Evolutionary conservation across 2,329 filamentous ascomycete species (phyloP).

Genomic region (Alternaria tenuissima): DNA sequence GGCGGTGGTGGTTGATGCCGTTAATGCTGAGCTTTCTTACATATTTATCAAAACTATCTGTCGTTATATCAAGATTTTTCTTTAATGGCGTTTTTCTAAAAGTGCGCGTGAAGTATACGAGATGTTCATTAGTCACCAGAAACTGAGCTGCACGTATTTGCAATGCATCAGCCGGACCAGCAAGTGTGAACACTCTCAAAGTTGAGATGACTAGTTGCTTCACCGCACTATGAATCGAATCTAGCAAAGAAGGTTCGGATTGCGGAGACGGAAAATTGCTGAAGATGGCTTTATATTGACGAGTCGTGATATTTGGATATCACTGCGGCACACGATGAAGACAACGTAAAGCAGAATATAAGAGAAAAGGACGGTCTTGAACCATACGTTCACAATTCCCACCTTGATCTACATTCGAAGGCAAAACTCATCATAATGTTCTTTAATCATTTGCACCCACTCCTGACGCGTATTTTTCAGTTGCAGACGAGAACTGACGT

Average conservation of each 20-base stretch:
- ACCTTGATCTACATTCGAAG: background rate
- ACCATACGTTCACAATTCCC: background rate
- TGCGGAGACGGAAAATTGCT: background rate
- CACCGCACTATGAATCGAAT: background rate
- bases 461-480: background rate
- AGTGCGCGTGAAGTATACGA: background rate
- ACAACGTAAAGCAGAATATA: background rate
- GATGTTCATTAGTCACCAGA: background rate
- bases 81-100: background rate
- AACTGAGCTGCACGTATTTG: background rate
- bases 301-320: background rate
- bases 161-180: background rate
- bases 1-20: constrained; percentile 2
- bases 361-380: background rate
- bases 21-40: background rate
- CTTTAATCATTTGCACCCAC: background rate
- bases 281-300: background rate
- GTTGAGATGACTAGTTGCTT: background rate
- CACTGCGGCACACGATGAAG: background rate
- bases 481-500: background rate
- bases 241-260: background rate
- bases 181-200: background rate
- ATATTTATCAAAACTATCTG: no score
- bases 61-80: background rate
- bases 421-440: background rate